A percentile compares a stretch with the other conserved stretches of the same genome.
These are phyloP conservation scores for Penicillium paxilli DNA, from an alignment of 495 filamentous ascomycete species.

Conservation along the genomic window DNA sequence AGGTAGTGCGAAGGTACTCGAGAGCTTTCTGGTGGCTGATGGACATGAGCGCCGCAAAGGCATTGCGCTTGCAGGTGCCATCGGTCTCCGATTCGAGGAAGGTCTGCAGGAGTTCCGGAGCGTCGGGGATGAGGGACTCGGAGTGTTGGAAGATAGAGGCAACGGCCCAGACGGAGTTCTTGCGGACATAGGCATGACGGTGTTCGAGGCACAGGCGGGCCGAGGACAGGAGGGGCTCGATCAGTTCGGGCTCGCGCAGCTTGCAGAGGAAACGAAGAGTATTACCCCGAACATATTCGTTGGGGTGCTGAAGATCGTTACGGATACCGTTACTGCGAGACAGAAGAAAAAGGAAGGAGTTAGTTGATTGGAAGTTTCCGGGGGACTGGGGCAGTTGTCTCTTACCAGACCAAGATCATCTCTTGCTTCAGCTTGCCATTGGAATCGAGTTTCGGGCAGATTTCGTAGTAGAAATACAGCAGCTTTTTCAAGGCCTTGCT, in stretches of 20 bases:
- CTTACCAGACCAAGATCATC: constrained; percentile 98
- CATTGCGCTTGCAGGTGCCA: constrained; percentile 96
- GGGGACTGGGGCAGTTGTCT: constrained; percentile 1
- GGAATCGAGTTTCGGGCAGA: constrained; percentile 92
- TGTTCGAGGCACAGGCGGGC: constrained; percentile 90
- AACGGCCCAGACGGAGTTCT: constrained; percentile 95
- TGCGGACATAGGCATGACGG: constrained; percentile 95
- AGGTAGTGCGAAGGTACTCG: constrained; percentile 85
- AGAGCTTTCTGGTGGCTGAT: constrained; percentile 93
- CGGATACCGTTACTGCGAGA: constrained; percentile 90
- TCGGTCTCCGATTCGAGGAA: constrained; percentile 94
- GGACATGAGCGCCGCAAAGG: constrained; percentile 84
- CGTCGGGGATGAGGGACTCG: constrained; percentile 90
- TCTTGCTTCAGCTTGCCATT: constrained; percentile 96
- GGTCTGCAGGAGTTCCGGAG: constrained; percentile 83
- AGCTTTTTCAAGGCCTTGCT: constrained; percentile 97
- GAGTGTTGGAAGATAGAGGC: constrained; percentile 92
- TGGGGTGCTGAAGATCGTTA: constrained; percentile 94
- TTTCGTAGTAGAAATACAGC: constrained; percentile 98
- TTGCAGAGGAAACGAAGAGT: constrained; percentile 97
- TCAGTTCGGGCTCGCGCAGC: constrained; percentile 90
- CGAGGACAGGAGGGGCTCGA: constrained; percentile 92
- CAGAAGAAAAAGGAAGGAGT: constrained; percentile 17
- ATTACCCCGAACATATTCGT: constrained; percentile 97
- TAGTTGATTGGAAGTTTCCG: constrained; percentile 5